Conservation (phyloP, 1,284 basidiomycete genomes). For the Golubevia pallescens region DNA sequence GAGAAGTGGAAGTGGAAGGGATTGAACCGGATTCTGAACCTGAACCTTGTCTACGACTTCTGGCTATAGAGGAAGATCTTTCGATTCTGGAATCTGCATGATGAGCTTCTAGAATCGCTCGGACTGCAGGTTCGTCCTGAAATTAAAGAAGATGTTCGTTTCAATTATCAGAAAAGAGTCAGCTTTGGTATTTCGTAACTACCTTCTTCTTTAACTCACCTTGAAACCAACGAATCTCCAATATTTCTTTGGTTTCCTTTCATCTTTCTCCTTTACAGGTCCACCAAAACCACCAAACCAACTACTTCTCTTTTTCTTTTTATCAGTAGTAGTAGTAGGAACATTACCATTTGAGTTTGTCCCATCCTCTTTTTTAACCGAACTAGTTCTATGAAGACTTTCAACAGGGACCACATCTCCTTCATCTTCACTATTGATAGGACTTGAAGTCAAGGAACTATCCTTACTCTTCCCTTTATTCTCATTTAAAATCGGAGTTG, state of each 20-base stretch:
- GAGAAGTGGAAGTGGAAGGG: conserved; percentile 1
- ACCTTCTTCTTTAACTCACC: no score
- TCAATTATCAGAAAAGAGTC: background rate
- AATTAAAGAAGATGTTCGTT: no score
- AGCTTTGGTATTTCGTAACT: no score
- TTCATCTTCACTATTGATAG: conserved; percentile 32
- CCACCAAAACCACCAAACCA: conserved; percentile 40
- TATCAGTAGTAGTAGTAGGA: conserved; percentile 13
- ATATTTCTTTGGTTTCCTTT: conserved; percentile 54
- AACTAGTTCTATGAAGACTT: conserved; percentile 15
- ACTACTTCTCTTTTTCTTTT: conserved; percentile 32
- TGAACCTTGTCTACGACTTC: conserved; percentile 1
- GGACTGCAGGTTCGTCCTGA: conserved; percentile 43
- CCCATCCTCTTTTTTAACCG: conserved; percentile 13
- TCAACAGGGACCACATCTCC: conserved; percentile 65
- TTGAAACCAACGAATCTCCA: conserved; percentile 66
- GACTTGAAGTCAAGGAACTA: conserved; percentile 20
- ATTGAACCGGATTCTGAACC: background rate
- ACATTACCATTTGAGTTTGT: conserved; percentile 8
- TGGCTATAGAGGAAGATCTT: conserved; percentile 6
- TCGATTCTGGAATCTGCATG: conserved; percentile 17
- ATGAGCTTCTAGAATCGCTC: conserved; percentile 41
- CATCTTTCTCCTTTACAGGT: conserved; percentile 15
- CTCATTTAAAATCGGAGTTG: conserved; percentile 21
- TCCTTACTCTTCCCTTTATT: conserved; percentile 28